These are phyloP conservation scores for Nicotiana sylvestris DNA, from an alignment of 257 asterid genomes.

Conservation along the genomic window DNA sequence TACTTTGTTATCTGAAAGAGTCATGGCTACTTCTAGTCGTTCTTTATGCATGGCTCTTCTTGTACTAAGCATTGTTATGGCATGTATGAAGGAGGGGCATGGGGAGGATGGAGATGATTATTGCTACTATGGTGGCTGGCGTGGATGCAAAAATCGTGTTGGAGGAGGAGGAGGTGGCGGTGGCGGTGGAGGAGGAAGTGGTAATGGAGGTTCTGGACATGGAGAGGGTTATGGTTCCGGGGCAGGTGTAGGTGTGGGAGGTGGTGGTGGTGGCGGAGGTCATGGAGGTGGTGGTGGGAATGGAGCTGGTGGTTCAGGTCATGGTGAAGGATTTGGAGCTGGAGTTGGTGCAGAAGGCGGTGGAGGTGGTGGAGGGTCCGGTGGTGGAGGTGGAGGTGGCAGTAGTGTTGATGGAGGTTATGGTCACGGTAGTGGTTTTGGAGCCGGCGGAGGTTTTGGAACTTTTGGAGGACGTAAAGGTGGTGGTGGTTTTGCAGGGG, in stretches of 20 bases:
- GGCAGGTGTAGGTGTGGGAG: slow-evolving; percentile 13
- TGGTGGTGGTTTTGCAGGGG: slow-evolving; percentile 12
- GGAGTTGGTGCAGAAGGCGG: slow-evolving; percentile 14
- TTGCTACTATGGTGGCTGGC: slow-evolving; percentile 21
- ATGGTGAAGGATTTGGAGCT: slow-evolving; percentile 9
- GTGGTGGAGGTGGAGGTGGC: slow-evolving; percentile 19
- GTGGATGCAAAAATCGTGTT: slow-evolving; percentile 12
- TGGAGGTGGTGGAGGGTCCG: slow-evolving; percentile 21
- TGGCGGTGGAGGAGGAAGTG: slow-evolving; percentile 7
- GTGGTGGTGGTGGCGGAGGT: slow-evolving; percentile 16
- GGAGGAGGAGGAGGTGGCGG: slow-evolving; percentile 9
- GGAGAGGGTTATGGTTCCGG: slow-evolving; percentile 17
- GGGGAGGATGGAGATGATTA: slow-evolving; percentile 19
- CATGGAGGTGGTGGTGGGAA: slow-evolving; percentile 9
- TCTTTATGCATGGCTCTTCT: slow-evolving; percentile 12
- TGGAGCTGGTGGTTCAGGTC: slow-evolving; percentile 11
- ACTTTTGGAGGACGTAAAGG: slow-evolving; percentile 2
- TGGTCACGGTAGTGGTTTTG: slow-evolving; percentile 19
- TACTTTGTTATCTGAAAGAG: neutral
- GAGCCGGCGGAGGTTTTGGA: slow-evolving; percentile 14
- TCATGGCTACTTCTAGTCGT: slow-evolving; percentile 13
- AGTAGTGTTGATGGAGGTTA: slow-evolving; percentile 4
- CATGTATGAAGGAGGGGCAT: neutral
- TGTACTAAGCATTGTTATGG: slow-evolving; percentile 11
- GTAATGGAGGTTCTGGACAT: slow-evolving; percentile 14